Conservation (phyloP, 2,329 filamentous ascomycete species). For the Penicillium oxalicum region DNA sequence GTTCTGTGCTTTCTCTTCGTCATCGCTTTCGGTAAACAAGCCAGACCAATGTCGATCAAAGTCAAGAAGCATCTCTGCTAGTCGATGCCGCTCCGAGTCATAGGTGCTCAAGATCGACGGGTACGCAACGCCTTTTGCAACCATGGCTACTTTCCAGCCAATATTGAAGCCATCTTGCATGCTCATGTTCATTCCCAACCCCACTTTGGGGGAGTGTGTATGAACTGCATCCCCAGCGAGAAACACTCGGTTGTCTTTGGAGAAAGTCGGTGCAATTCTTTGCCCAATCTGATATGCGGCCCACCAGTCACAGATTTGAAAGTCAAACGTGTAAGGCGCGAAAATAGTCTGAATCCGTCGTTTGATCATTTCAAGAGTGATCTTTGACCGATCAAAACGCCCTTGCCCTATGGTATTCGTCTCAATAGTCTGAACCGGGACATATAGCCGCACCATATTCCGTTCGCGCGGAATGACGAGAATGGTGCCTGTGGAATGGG, state of each 20-base stretch:
- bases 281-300: constrained; percentile 20
- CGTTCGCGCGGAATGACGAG: constrained; percentile 23
- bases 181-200: constrained; percentile 32
- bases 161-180: constrained; percentile 51
- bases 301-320: constrained; percentile 18
- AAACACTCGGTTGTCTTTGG: constrained; percentile 14
- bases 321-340: constrained; percentile 17
- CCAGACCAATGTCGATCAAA: constrained; percentile 48
- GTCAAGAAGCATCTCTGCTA: constrained; percentile 61
- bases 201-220: constrained; percentile 21
- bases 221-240: constrained; percentile 21
- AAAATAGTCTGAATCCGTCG: constrained; percentile 14
- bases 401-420: background rate
- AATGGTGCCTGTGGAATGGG: constrained; percentile 47
- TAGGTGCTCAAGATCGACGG: constrained; percentile 47
- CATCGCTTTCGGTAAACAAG: constrained; percentile 10
- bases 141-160: constrained; percentile 51
- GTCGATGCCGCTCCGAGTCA: constrained; percentile 49
- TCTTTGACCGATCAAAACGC: constrained; percentile 17
- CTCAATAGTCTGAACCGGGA: constrained; percentile 17
- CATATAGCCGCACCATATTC: constrained; percentile 18
- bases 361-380: constrained; percentile 16
- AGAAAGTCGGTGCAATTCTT: constrained; percentile 14
- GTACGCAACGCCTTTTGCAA: constrained; percentile 38
- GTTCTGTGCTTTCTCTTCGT: constrained; percentile 8